Evolutionary conservation across 208 protist species (phyloP).

Genomic region (Strigomonas galati): DNA sequence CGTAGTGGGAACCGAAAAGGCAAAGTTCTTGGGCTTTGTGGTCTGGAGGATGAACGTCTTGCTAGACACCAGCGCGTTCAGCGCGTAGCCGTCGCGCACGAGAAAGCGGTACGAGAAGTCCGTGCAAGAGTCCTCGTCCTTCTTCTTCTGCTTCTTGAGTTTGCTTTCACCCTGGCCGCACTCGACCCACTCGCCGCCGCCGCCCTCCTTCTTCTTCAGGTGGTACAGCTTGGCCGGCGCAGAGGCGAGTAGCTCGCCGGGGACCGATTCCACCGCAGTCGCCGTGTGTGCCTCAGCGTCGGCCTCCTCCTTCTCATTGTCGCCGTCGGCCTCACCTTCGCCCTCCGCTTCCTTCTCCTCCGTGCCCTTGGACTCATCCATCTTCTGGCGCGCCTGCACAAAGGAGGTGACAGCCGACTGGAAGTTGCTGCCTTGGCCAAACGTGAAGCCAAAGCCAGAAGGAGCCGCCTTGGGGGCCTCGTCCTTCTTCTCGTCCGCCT

Average conservation of each 20-base stretch:
- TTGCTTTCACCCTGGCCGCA: background rate
- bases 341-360: background rate
- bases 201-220: slow-evolving; percentile 5
- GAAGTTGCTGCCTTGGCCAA: slow-evolving; percentile 1
- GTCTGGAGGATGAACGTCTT: background rate
- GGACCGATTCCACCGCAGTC: background rate
- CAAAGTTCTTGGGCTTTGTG: slow-evolving; percentile 6
- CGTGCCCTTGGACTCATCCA: background rate
- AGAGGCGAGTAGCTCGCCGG: slow-evolving; percentile 9
- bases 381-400: slow-evolving; percentile 4
- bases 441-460: background rate
- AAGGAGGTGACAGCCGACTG: slow-evolving; percentile 3
- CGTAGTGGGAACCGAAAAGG: background rate
- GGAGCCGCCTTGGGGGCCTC: slow-evolving; percentile 1
- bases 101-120: slow-evolving; percentile 7
- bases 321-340: background rate
- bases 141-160: slow-evolving; percentile 9
- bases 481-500: background rate
- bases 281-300: slow-evolving; percentile 1
- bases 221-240: slow-evolving; percentile 9
- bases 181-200: slow-evolving; percentile 2
- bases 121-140: background rate
- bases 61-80: slow-evolving; percentile 12
- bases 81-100: slow-evolving; percentile 9
- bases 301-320: background rate